Percentiles rank a stretch among this genome's conserved stretches.
Evolutionary conservation across 768 basidiomycete species (phyloP).

Genomic region (Phylloporus arenicola): DNA sequence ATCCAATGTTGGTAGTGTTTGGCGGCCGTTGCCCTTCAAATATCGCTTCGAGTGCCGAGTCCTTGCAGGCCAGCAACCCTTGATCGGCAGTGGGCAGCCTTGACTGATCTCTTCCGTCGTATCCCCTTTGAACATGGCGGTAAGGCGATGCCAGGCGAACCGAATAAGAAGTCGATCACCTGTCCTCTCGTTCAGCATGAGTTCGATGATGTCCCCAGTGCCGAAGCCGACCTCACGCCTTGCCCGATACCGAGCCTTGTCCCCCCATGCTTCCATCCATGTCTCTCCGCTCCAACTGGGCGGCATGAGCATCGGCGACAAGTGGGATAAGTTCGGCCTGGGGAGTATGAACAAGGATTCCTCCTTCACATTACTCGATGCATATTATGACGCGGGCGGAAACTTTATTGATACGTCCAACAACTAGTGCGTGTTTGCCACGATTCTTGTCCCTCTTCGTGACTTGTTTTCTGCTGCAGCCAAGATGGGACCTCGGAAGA

Average conservation of each 20-base stretch:
- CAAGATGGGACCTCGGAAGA: constrained; percentile 39
- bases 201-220: constrained; percentile 4
- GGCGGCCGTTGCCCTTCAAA: no score
- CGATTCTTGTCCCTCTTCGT: no score
- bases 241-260: constrained; percentile 37
- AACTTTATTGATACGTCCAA: constrained; percentile 48
- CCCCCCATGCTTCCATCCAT: constrained; percentile 38
- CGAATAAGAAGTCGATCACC: not conserved
- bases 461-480: constrained; percentile 9
- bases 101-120: not conserved
- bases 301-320: constrained; percentile 45
- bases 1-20: no score
- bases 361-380: constrained; percentile 43
- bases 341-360: constrained; percentile 41
- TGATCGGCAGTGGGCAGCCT: not conserved
- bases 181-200: not conserved
- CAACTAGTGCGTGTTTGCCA: constrained; percentile 31
- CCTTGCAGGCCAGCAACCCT: not conserved
- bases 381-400: constrained; percentile 41
- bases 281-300: constrained; percentile 48
- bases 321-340: constrained; percentile 34
- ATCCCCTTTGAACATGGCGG: not conserved
- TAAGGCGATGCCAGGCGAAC: not conserved
- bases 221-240: constrained; percentile 31
- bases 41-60: not conserved